Percentiles rank a stretch among this genome's conserved stretches.
These are phyloP conservation scores for Naganishia randhawae DNA, from an alignment of 768 basidiomycete species.

Conservation along the genomic window DNA sequence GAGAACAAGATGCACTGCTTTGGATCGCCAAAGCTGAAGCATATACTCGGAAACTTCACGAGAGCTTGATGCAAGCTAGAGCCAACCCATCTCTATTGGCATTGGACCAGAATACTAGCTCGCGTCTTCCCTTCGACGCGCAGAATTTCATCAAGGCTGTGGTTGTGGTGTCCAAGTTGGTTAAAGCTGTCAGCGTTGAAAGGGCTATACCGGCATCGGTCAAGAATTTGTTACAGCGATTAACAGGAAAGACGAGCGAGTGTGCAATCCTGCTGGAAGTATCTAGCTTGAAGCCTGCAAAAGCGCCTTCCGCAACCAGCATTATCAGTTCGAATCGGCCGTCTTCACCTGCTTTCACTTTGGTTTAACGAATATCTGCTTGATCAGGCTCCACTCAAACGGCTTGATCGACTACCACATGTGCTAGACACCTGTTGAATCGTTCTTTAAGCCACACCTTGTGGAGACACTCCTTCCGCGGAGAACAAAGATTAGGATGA, in stretches of 20 bases:
- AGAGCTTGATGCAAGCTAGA: slow-evolving; percentile 61
- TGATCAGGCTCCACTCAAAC: no score
- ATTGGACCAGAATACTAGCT: slow-evolving; percentile 59
- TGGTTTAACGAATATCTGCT: neutral
- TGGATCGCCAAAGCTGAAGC: slow-evolving; percentile 61
- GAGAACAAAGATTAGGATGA: no score
- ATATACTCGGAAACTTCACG: slow-evolving; percentile 63
- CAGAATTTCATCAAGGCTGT: slow-evolving; percentile 79
- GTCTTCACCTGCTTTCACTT: slow-evolving; percentile 1
- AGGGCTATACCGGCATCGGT: slow-evolving; percentile 62
- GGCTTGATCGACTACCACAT: no score
- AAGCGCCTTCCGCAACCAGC: neutral
- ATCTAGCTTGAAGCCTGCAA: slow-evolving; percentile 66
- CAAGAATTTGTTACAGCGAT: slow-evolving; percentile 66
- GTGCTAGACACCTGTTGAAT: no score
- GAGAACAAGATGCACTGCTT: slow-evolving; percentile 36
- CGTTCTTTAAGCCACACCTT: no score
- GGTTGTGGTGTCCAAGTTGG: slow-evolving; percentile 67
- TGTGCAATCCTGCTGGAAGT: slow-evolving; percentile 81
- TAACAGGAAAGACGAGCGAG: slow-evolving; percentile 80
- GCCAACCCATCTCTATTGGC: slow-evolving; percentile 50
- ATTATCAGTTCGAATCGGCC: neutral
- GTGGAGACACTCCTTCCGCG: no score
- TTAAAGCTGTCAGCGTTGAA: slow-evolving; percentile 61
- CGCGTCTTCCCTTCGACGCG: slow-evolving; percentile 69